Percentiles rank a stretch among this genome's conserved stretches.
phyloP scores from a whole-genome alignment of 306 rosid genomes.

The Cicer cuneatum region DNA sequence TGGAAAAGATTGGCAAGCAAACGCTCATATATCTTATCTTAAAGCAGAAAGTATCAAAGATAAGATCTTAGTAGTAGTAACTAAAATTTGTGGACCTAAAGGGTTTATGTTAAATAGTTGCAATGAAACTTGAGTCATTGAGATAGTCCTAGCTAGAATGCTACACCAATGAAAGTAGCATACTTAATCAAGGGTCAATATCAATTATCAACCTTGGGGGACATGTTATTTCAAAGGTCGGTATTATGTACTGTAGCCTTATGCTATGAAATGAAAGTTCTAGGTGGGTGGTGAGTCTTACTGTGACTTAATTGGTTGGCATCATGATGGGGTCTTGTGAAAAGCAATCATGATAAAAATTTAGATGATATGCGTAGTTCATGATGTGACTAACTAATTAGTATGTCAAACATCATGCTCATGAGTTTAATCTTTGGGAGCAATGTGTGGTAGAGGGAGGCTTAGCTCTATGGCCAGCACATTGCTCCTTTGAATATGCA shows the following conservation, averaged over 20 bases:
- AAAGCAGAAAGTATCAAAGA: slow-evolving; percentile 49
- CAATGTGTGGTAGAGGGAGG: too few relatives aligned
- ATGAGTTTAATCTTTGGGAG: slow-evolving; percentile 15
- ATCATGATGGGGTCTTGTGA: slow-evolving; percentile 24
- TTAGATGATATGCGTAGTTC: slow-evolving; percentile 35
- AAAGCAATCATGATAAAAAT: slow-evolving; percentile 41
- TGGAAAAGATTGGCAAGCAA: slow-evolving; percentile 50
- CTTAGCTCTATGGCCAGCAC: too few relatives aligned
- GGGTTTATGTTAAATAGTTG: slow-evolving; percentile 26
- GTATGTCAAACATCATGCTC: slow-evolving; percentile 44
- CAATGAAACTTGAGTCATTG: slow-evolving; percentile 42
- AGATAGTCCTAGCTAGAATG: slow-evolving; percentile 19
- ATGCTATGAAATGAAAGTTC: slow-evolving; percentile 41
- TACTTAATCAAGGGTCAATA: slow-evolving; percentile 39
- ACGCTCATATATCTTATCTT: slow-evolving; percentile 55
- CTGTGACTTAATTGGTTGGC: slow-evolving; percentile 39
- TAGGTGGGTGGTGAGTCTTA: slow-evolving; percentile 43
- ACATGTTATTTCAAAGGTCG: slow-evolving; percentile 51
- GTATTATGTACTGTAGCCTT: slow-evolving; percentile 46
- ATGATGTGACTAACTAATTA: slow-evolving; percentile 72
- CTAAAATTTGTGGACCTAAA: slow-evolving; percentile 50
- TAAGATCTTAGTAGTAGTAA: slow-evolving; percentile 52
- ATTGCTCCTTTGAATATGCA: too few relatives aligned
- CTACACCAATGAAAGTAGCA: slow-evolving; percentile 41
- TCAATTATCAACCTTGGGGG: slow-evolving; percentile 44